Evolutionary conservation across 2,329 filamentous ascomycete genomes (phyloP).

Genomic region (Sclerotinia nivalis): DNA sequence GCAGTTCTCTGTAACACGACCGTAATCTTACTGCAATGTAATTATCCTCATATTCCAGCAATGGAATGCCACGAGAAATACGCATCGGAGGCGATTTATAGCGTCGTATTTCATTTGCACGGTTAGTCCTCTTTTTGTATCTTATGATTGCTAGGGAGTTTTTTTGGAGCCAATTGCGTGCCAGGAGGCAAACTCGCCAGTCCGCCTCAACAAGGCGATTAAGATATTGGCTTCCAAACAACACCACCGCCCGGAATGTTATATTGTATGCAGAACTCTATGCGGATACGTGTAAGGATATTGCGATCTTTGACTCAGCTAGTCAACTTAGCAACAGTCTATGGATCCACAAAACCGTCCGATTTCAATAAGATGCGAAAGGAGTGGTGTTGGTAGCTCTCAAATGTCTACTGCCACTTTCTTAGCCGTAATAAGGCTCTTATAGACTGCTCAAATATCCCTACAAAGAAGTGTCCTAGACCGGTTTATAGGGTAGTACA

Average conservation of each 20-base stretch:
- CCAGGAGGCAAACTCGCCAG: conserved; percentile 15
- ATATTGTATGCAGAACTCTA: conserved; percentile 10
- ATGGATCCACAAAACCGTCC: conserved; percentile 7
- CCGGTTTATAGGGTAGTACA: not conserved
- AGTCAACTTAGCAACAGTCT: not conserved
- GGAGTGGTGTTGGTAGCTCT: not conserved
- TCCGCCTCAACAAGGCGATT: conserved; percentile 21
- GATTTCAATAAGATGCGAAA: conserved; percentile 8
- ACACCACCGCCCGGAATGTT: conserved; percentile 8
- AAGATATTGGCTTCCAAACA: conserved; percentile 22
- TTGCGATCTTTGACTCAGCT: conserved; percentile 10
- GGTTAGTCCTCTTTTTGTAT: conserved; percentile 15
- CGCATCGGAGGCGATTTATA: conserved; percentile 5
- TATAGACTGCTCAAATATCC: conserved; percentile 1
- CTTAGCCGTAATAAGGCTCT: conserved; percentile 10
- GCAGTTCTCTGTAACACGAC: conserved; percentile 21
- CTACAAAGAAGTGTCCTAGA: conserved; percentile 11
- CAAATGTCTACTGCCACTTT: conserved; percentile 13
- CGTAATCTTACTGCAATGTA: conserved; percentile 16
- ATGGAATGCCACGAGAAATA: conserved; percentile 24
- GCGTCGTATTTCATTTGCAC: conserved; percentile 20
- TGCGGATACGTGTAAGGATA: conserved; percentile 20
- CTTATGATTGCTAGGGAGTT: conserved; percentile 8
- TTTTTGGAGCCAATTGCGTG: conserved; percentile 15
- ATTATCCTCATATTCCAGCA: conserved; percentile 19